Evolutionary conservation across 176 grass and related monocot genomes (phyloP).

Genomic region (Avena sativa): DNA sequence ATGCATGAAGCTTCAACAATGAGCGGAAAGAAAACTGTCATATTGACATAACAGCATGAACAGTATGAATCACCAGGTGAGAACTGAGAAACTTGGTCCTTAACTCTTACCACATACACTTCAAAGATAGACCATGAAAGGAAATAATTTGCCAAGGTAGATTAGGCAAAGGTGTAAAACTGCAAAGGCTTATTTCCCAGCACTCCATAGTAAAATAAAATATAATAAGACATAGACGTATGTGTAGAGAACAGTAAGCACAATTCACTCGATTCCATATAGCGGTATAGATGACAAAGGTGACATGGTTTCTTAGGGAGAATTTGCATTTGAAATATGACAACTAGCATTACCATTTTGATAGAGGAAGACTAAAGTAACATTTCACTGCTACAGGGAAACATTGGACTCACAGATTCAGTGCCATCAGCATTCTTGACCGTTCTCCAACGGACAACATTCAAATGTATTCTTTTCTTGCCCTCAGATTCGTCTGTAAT

Average conservation of each 20-base stretch:
- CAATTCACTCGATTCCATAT: neutral
- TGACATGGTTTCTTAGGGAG: slow-evolving; percentile 5
- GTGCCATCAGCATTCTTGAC: slow-evolving; percentile 80
- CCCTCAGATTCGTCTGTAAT: slow-evolving; percentile 78
- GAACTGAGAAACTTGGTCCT: slow-evolving; percentile 3
- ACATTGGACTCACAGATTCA: slow-evolving; percentile 66
- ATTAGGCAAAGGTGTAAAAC: neutral
- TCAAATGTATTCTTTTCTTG: slow-evolving; percentile 74
- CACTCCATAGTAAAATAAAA: slow-evolving; percentile 6
- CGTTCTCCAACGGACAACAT: slow-evolving; percentile 89
- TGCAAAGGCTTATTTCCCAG: neutral
- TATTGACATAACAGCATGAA: neutral
- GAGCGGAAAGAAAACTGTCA: slow-evolving; percentile 9
- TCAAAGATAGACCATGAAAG: neutral
- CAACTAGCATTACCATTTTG: neutral
- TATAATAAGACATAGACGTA: neutral
- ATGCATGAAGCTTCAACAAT: slow-evolving; percentile 38
- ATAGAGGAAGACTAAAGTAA: slow-evolving; percentile 31
- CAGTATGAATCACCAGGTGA: neutral
- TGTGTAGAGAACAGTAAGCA: slow-evolving; percentile 16
- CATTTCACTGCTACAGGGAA: slow-evolving; percentile 24
- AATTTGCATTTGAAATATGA: slow-evolving; percentile 11
- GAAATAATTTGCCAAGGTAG: neutral
- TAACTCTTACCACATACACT: slow-evolving; percentile 18
- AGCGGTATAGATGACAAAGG: slow-evolving; percentile 20